Percentiles rank a stretch among this genome's conserved stretches.
These are phyloP conservation scores for Cladosporium sp. DNA, from an alignment of 2,329 filamentous ascomycete genomes.

Conservation along the genomic window DNA sequence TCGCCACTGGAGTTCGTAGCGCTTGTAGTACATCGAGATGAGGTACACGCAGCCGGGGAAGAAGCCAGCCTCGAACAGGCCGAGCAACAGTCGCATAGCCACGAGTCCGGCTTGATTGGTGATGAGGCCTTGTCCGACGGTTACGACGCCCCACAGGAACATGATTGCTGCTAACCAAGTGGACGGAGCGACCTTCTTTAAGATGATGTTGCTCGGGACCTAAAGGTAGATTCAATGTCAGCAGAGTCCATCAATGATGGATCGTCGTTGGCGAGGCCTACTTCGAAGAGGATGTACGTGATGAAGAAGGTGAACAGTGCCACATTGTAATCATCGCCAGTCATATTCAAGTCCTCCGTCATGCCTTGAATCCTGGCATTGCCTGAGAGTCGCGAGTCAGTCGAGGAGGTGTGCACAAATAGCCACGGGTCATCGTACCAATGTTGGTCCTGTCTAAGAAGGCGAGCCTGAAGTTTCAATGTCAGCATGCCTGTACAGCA, in stretches of 20 bases:
- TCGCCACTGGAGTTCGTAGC: conserved; percentile 38
- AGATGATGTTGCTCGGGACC: conserved; percentile 22
- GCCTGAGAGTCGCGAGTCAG: conserved; percentile 15
- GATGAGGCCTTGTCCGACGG: conserved; percentile 30
- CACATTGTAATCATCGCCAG: conserved; percentile 33
- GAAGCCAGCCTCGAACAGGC: conserved; percentile 33
- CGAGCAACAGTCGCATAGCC: conserved; percentile 27
- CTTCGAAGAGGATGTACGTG: conserved; percentile 23
- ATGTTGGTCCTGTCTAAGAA: conserved; percentile 29
- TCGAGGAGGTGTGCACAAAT: neutral
- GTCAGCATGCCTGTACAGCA: conserved; percentile 40
- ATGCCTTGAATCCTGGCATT: conserved; percentile 38
- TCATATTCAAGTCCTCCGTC: conserved; percentile 33
- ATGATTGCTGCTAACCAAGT: conserved; percentile 33
- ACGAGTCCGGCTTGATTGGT: conserved; percentile 28
- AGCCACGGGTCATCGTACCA: neutral
- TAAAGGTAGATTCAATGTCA: conserved; percentile 1
- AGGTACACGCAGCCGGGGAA: conserved; percentile 23
- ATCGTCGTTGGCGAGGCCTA: conserved; percentile 19
- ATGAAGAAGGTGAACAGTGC: conserved; percentile 34
- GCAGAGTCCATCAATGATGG: neutral
- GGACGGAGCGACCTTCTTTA: conserved; percentile 28
- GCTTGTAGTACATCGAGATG: conserved; percentile 37
- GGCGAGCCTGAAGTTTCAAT: conserved; percentile 23
- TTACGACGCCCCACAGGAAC: conserved; percentile 33